Evolutionary conservation across 805 yeast genomes (phyloP), one percentile per base, ranked within the genome.

Genomic region (Monosporozyma solicola): DNA sequence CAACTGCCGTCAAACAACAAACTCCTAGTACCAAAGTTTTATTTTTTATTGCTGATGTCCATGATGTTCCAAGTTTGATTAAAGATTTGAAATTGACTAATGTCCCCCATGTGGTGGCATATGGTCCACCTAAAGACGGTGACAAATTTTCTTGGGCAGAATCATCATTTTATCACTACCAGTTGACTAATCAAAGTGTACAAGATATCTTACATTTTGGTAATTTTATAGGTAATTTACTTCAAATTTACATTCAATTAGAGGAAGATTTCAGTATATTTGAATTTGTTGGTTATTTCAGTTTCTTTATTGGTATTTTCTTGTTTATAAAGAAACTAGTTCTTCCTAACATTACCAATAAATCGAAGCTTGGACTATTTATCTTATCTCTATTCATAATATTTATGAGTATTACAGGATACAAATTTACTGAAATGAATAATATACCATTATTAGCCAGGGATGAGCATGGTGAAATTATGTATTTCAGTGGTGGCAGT

Each of bases 31-130:
- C 59, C 55, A 64, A 70, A 33, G 66, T 80, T 13, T 72, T 74
- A 61, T 76, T 83, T 62, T 70, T 74, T 39, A 68, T 72, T 44
- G 76, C 79, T 11, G 91, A 85, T 54, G 75, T 80, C 50, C 57
- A 62, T 2, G 63, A 70, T 2, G 82, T 82, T 58, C 54, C 68
- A 10, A 60, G 64, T 3, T 60, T 77, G 25, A 77, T 79, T 54
- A 62, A 68, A 27, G 65, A 68, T 9, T 59, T 83, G 51, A 64
- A 69, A 2, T 61, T 85, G 53, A 67, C 67, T 2, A 70, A 79
- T 2, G 80, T 84, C 3, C 94, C 95, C 1, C 83, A 80, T 54
- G 58, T 84, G n/a, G 80, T 89, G 81, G 70, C 85, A 2, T 75
- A 79, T 52, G 89, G 90, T 3, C 85, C 82, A 3, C 61, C 67